phyloP scores from a whole-genome alignment of 1,139 yeast species.

The Suhomyces bribrorum region DNA sequence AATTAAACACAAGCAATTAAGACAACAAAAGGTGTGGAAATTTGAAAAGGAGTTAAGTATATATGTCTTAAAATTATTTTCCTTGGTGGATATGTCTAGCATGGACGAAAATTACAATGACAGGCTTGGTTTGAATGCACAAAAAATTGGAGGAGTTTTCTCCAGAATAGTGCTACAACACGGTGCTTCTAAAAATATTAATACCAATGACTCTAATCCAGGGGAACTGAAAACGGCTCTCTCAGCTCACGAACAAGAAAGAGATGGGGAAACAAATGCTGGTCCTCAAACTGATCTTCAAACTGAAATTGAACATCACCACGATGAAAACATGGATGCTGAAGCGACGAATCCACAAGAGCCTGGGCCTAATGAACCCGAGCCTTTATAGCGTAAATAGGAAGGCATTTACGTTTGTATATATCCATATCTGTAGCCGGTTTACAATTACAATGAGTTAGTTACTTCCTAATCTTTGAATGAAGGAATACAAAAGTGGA shows the following conservation, averaged over 20 bases:
- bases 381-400: neutral
- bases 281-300: neutral
- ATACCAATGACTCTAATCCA: too few relatives aligned
- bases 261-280: neutral
- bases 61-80: constrained; percentile 50
- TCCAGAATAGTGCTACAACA: constrained; percentile 26
- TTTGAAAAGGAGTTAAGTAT: constrained; percentile 52
- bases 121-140: constrained; percentile 51
- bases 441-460: too few relatives aligned
- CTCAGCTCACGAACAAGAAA: neutral
- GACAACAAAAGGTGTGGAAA: constrained; percentile 27
- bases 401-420: too few relatives aligned
- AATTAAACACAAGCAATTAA: constrained; percentile 12
- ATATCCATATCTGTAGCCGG: too few relatives aligned
- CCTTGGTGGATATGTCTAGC: constrained; percentile 43
- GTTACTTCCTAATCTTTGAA: too few relatives aligned
- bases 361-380: neutral
- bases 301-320: neutral
- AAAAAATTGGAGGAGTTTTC: constrained; percentile 47
- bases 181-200: constrained; percentile 4
- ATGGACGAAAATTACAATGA: constrained; percentile 29
- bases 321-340: neutral
- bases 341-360: neutral
- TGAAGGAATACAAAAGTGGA: neutral
- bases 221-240: neutral